Base-by-base conservation (phyloP, 2,329 filamentous ascomycete genomes). In the Alternaria arborescens region DNA sequence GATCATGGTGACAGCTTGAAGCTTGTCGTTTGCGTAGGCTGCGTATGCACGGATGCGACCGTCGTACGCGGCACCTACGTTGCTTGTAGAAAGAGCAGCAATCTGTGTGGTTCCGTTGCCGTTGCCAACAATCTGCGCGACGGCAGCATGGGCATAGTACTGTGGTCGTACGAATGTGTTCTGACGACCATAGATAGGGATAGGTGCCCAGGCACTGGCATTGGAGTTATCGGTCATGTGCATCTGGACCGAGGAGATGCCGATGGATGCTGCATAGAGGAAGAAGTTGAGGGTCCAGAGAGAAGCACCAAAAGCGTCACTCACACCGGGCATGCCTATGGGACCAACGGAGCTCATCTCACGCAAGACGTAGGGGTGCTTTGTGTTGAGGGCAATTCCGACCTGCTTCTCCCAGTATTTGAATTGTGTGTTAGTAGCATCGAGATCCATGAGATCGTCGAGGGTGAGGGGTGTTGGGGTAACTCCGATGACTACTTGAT, bases 201-300 rank as follows among this genome's bases (percentile, higher is more conserved):
- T 74, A 16, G 83, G 83, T 62, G 82, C 80, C 83, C 83, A 85
- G 2, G 83, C 81, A 56, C 79, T 79, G 7, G 82, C 81, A 65
- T 82, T 82, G 61, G 82, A 84, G 71, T 84, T 84, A 71, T 84
- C 82, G 10, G 83, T 85, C 83, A 85, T 84, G 77, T 85, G 83
- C 77, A 85, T 81, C 62, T 84, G 78, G 3, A 85, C 82, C 8
- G 80, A 81, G 0, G 78, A 73, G 52, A 85, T 79, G 61, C 82
- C 82, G 41, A 84, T 76, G 6, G 79, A 79, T 8, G 83, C 82
- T 4, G 80, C 75, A 70, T 84, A 85, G 14, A 83, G 75, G 62
- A 84, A 80, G 73, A 85, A 85, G 73, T 85, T 85, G 52, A 85
- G 77, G 10, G 81, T 81, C 82, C 83, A 85, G 16, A 85, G 75